phyloP scores from a whole-genome alignment of 164 flowering plant genomes.

The Chloranthus sessilifolius region DNA sequence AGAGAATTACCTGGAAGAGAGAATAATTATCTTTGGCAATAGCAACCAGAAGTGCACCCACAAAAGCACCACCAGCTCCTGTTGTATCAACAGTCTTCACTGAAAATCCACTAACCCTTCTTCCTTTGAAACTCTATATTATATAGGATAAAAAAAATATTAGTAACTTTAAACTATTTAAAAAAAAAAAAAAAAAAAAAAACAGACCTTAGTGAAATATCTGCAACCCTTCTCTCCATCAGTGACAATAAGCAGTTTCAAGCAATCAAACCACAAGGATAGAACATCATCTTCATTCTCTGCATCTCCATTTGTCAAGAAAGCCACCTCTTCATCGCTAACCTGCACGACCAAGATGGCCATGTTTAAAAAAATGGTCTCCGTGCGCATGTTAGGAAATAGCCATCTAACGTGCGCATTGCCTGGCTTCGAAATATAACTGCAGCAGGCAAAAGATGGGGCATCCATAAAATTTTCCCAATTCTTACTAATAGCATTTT shows the following conservation, averaged over 20 bases:
- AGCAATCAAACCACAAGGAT: conserved; percentile 45
- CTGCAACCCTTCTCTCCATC: conserved; percentile 76
- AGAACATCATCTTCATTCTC: conserved; percentile 42
- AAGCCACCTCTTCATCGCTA: conserved; percentile 65
- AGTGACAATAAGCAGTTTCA: conserved; percentile 67
- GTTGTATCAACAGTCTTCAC: conserved; percentile 71
- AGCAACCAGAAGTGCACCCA: conserved; percentile 46
- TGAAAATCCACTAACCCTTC: conserved; percentile 35
- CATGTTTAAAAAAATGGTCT: background rate
- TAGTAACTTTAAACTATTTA: background rate
- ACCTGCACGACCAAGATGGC: conserved; percentile 23
- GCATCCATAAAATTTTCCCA: too few species aligned
- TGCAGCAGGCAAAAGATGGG: too few species aligned
- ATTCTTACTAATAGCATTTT: too few species aligned
- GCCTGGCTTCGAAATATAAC: too few species aligned
- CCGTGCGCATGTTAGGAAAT: background rate
- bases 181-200: background rate
- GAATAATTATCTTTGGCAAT: conserved; percentile 22
- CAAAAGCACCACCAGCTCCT: conserved; percentile 87
- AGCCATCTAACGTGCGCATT: too few species aligned
- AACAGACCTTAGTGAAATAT: conserved; percentile 57
- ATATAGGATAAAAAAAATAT: background rate
- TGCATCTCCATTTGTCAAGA: conserved; percentile 49
- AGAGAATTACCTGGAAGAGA: conserved; percentile 8
- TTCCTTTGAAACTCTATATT: conserved; percentile 53